Base-by-base conservation (phyloP, 768 basidiomycete genomes). In the Serendipita vermifera region DNA sequence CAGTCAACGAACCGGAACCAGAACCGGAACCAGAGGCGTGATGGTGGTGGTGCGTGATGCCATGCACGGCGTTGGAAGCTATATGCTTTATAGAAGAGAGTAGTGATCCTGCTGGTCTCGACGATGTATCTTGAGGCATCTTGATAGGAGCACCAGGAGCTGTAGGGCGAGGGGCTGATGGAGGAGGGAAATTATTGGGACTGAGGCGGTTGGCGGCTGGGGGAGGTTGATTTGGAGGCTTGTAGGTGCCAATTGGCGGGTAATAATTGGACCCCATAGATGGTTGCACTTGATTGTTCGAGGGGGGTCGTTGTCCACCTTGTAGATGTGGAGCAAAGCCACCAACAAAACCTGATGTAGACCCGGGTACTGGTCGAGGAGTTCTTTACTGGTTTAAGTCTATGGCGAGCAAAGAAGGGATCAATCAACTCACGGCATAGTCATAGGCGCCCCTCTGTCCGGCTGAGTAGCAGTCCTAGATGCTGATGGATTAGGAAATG, bases 401-500 rank as follows among this genome's bases (percentile, higher is more conserved):
- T 36, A 9, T 9, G n/a, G 9, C 35, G 9, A 9, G 35, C 35
- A 36, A n/a, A 36, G n/a, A 9, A 36, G 9, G 35, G n/a, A 36
- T 9, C 35, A 36, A n/a, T 7, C 20, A 51, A 51, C 46, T 20
- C 46, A 51, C 46, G 46, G 46, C 46, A 51, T 51, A 22, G 20
- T 51, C 27, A 51, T 51, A 29, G 20, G 20, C n/a, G 46, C 22
- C 22, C 22, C 22, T 15, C n/a, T 20, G 46, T 29, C n/a, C 4
- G 9, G 17, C 39, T 41, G 17, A 20, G 39, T 41, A 41, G 39
- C 17, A 17, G 39, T 7, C 39, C 26, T 17, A n/a, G 39, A n/a
- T 20, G 6, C 15, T 41, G 39, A 20, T 9, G 35, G n/a, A 36
- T 36, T 36, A 9, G 35, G 9, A 36, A n/a, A 9, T n/a, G 35